phyloP scores from a whole-genome alignment of 495 filamentous ascomycete genomes.

The Cetradonia linearis region DNA sequence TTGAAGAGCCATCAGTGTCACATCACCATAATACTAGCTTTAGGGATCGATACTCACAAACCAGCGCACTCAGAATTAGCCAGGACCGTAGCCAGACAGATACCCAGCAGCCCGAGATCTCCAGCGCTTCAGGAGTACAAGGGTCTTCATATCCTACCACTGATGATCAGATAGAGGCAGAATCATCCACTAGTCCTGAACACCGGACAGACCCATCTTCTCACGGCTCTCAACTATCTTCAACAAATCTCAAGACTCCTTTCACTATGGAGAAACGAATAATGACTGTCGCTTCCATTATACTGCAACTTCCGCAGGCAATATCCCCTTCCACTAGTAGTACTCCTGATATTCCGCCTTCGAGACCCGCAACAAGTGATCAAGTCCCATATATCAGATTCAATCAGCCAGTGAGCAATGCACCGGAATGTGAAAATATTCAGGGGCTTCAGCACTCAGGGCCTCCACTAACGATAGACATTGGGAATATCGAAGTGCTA shows the following conservation, averaged over 20 bases:
- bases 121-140: not conserved
- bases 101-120: not conserved
- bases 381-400: not conserved
- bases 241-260: conserved; percentile 12
- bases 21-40: not conserved
- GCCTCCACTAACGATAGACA: conserved; percentile 2
- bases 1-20: not conserved
- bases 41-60: not conserved
- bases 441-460: not conserved
- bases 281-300: conserved; percentile 8
- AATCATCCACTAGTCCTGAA: not conserved
- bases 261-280: conserved; percentile 11
- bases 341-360: not conserved
- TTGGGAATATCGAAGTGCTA: conserved; percentile 15
- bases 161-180: not conserved
- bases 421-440: not conserved
- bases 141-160: not conserved
- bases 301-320: conserved; percentile 2
- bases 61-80: not conserved
- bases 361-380: not conserved
- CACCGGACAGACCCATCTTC: not conserved
- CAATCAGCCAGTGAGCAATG: not conserved
- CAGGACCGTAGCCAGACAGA: not conserved
- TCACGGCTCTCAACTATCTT: conserved; percentile 13
- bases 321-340: not conserved